Evolutionary conservation across 345 rosid species (phyloP).

Genomic region (Streptanthus diversifolius): DNA sequence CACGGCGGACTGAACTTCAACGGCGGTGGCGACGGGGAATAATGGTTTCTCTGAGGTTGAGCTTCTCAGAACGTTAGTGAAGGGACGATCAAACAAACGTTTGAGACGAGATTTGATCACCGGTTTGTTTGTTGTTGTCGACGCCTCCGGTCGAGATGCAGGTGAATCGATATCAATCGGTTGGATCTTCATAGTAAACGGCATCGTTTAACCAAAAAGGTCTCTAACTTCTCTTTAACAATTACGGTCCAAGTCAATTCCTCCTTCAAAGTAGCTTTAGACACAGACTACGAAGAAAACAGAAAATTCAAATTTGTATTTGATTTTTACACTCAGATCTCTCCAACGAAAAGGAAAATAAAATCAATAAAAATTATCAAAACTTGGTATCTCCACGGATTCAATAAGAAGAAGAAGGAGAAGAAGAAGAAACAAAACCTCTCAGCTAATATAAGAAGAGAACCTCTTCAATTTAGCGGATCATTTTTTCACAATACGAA

Average conservation of each 20-base stretch:
- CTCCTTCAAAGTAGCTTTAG: slow-evolving; percentile 14
- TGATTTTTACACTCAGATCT: slow-evolving; percentile 27
- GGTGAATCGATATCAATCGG: slow-evolving; percentile 53
- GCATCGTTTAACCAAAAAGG: slow-evolving; percentile 10
- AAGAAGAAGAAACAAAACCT: slow-evolving; percentile 38
- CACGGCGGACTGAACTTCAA: slow-evolving; percentile 37
- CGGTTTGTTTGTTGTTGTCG: slow-evolving; percentile 39
- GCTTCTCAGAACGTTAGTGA: slow-evolving; percentile 48
- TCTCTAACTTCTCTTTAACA: slow-evolving; percentile 2
- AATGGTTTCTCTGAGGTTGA: slow-evolving; percentile 47
- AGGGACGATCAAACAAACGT: slow-evolving; percentile 65
- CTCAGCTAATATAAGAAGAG: slow-evolving; percentile 27
- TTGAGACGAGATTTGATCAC: slow-evolving; percentile 63
- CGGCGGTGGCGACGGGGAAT: slow-evolving; percentile 10
- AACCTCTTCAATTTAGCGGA: slow-evolving; percentile 32
- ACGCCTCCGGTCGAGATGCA: slow-evolving; percentile 33
- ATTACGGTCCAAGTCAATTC: slow-evolving; percentile 27
- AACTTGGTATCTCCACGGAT: no score
- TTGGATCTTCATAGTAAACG: slow-evolving; percentile 65
- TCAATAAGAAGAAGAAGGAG: not conserved
- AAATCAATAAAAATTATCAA: not conserved
- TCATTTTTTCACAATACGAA: slow-evolving; percentile 33
- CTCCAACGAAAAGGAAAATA: not conserved
- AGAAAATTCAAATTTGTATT: slow-evolving; percentile 21
- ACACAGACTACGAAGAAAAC: slow-evolving; percentile 8